These are phyloP conservation scores for Zygoascus meyerae DNA, from an alignment of 1,139 yeast species.

Conservation along the genomic window DNA sequence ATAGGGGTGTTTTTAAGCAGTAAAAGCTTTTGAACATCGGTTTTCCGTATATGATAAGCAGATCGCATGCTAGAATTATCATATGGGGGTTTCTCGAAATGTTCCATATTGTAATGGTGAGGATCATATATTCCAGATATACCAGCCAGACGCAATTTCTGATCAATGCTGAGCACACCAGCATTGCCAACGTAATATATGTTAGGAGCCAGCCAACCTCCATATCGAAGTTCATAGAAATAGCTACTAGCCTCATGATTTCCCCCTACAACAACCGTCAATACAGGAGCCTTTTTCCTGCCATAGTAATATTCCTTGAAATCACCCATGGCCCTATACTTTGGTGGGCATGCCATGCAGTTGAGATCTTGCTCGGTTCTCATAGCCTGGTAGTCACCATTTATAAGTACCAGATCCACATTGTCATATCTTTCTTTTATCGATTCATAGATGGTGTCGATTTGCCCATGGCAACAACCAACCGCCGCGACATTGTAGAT, in stretches of 20 bases:
- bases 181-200: slow-evolving; percentile 84
- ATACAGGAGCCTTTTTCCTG: slow-evolving; percentile 55
- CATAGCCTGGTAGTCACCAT: slow-evolving; percentile 84
- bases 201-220: slow-evolving; percentile 93
- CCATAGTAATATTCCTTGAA: slow-evolving; percentile 71
- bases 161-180: slow-evolving; percentile 61
- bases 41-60: slow-evolving; percentile 68
- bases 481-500: slow-evolving; percentile 54
- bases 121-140: slow-evolving; percentile 76
- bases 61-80: slow-evolving; percentile 44
- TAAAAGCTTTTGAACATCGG: slow-evolving; percentile 53
- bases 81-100: slow-evolving; percentile 48
- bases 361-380: slow-evolving; percentile 58
- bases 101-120: slow-evolving; percentile 38
- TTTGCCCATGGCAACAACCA: slow-evolving; percentile 93
- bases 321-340: slow-evolving; percentile 59
- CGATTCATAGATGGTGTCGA: slow-evolving; percentile 51
- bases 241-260: slow-evolving; percentile 89
- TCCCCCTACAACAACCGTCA: slow-evolving; percentile 87
- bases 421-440: slow-evolving; percentile 32
- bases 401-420: slow-evolving; percentile 63
- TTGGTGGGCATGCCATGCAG: slow-evolving; percentile 56
- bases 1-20: slow-evolving; percentile 30
- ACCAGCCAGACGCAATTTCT: slow-evolving; percentile 72
- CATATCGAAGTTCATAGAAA: slow-evolving; percentile 65